Conservation (phyloP, 805 yeast species). For the Myxozyma monticola region DNA sequence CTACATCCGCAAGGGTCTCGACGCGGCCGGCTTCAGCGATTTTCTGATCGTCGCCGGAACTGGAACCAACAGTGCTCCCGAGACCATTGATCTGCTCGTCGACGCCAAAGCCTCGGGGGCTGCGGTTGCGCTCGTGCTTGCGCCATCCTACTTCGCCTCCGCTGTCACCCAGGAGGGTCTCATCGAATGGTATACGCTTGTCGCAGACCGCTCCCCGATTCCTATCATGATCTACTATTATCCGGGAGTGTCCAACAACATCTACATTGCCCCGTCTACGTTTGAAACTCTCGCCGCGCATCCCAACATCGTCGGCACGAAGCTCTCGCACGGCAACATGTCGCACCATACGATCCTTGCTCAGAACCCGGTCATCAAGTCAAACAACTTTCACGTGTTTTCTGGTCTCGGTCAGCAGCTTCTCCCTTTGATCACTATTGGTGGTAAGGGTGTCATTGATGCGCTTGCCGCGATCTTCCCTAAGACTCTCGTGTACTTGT, state of each 20-base stretch:
- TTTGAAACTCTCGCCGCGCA: conserved; percentile 47
- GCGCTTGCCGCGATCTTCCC: conserved; percentile 57
- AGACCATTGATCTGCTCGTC: conserved; percentile 42
- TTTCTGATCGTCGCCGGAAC: conserved; percentile 52
- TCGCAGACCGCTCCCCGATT: conserved; percentile 47
- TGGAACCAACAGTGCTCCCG: conserved; percentile 48
- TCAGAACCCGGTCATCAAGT: conserved; percentile 42
- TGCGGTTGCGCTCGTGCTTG: conserved; percentile 40
- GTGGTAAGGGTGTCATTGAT: conserved; percentile 53
- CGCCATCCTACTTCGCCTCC: conserved; percentile 52
- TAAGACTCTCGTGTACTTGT: conserved; percentile 47
- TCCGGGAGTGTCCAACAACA: conserved; percentile 52
- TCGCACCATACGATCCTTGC: conserved; percentile 50
- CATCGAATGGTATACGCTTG: conserved; percentile 46
- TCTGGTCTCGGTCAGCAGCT: conserved; percentile 56
- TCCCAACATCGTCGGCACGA: conserved; percentile 51
- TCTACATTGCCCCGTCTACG: conserved; percentile 44
- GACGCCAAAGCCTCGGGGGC: conserved; percentile 36
- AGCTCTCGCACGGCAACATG: conserved; percentile 54
- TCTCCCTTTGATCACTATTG: conserved; percentile 49
- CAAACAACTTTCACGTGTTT: conserved; percentile 46
- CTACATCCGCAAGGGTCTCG: conserved; percentile 39
- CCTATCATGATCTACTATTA: conserved; percentile 50
- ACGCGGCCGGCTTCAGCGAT: conserved; percentile 41
- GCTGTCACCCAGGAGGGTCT: conserved; percentile 49